Percentiles rank a stretch among this genome's conserved stretches.
phyloP scores from a whole-genome alignment of 2,329 filamentous ascomycete genomes.

The Botrytis cinerea region DNA sequence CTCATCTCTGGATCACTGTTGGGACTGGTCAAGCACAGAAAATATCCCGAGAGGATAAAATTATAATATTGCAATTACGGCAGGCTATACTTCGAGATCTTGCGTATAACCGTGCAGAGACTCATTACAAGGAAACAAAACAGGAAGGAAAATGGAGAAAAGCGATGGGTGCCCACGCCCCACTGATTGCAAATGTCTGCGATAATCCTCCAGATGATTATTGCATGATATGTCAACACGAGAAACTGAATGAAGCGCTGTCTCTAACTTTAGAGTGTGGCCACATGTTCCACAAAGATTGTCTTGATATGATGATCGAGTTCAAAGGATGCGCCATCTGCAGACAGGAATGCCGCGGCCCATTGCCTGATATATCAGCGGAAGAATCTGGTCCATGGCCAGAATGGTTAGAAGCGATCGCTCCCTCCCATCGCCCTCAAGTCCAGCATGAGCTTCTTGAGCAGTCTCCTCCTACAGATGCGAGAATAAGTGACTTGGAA shows the following conservation, averaged over 20 bases:
- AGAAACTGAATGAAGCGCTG: background rate
- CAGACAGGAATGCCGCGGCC: background rate
- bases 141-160: background rate
- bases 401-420: background rate
- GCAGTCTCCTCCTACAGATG: background rate
- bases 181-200: background rate
- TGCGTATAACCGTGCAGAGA: background rate
- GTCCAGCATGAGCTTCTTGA: background rate
- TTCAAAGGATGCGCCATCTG: background rate
- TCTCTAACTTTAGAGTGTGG: background rate
- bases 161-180: background rate
- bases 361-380: background rate
- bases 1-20: background rate
- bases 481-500: background rate
- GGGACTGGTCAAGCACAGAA: background rate
- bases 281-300: background rate
- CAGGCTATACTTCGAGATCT: background rate
- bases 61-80: background rate
- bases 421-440: background rate
- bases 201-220: background rate
- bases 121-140: fast-evolving
- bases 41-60: background rate
- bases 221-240: background rate
- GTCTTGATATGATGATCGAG: background rate
- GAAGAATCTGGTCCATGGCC: background rate